Base-by-base conservation (phyloP, 2,329 filamentous ascomycete genomes). In the Aureobasidium pullulans region DNA sequence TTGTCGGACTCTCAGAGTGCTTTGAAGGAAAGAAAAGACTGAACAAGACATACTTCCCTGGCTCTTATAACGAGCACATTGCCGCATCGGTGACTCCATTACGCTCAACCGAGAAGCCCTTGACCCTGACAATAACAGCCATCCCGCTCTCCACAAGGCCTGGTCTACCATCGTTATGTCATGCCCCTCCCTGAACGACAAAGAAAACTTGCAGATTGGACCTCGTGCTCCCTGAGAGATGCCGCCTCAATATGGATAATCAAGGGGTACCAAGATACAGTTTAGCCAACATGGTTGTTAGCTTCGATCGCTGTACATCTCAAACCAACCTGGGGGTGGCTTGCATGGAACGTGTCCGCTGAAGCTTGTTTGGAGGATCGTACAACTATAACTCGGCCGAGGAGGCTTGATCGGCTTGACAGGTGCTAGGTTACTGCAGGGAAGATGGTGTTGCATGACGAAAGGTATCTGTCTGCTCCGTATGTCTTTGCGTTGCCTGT, bases 361-460 rank as follows among this genome's bases (percentile, higher is more conserved):
- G 42, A 53, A 42, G 49, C 37, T 53, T 53, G 49, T 37, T 37
- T 9, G 34, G 34, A 15, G 13, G 34, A 37, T 37, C 34, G 9
- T 53, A 42, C 42, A 37, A 53, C 49, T 53, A 31, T 53, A 16
- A 19, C 37, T 53, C 37, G 49, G 49, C 28, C 49, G 28, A 40
- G 8, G 32, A 53, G 36, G 49, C 49, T 53, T 53, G 36, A 31
- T 19, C 7, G n/a, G 16, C 10, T 32, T 32, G 49, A 53, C 49
- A 53, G 19, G 15, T 42, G 37, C 37, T 31, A 9, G 28, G 28
- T 11, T 8, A 10, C 6, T 8, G 9, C 47, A 28, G 13, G 32
- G 10, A 11, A n/a, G n/a, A 36, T 10, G 31, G 23, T 15, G 29
- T 48, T 11, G 46, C 34, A n/a, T 2, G 2, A n/a, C 32, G 9